Conservation (phyloP, 805 yeast species). For the Suhomyces sp. region DNA sequence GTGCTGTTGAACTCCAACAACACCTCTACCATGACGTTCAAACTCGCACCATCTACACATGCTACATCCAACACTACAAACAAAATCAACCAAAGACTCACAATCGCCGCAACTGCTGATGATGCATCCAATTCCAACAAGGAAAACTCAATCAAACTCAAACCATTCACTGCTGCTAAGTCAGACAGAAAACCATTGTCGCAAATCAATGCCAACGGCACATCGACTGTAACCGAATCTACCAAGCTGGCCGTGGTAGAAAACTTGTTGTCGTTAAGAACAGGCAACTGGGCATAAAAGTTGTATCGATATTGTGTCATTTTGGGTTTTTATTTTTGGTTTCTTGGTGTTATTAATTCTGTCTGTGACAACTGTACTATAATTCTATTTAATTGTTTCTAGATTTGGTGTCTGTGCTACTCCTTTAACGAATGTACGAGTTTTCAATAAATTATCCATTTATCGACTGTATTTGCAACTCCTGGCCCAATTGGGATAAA, state of each 20-base stretch:
- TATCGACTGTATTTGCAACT: neutral
- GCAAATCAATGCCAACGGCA: constrained; percentile 12
- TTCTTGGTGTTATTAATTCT: neutral
- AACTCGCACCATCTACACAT: constrained; percentile 25
- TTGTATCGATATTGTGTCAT: neutral
- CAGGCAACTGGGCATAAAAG: constrained; percentile 28
- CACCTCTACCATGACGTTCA: constrained; percentile 35
- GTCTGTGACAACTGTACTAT: constrained; percentile 1
- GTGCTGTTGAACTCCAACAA: constrained; percentile 24
- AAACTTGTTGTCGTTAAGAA: constrained; percentile 38
- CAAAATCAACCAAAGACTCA: constrained; percentile 26
- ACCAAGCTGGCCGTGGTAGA: constrained; percentile 23
- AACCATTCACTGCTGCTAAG: constrained; percentile 9
- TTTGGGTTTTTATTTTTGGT: neutral
- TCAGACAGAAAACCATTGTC: constrained; percentile 28
- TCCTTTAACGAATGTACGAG: neutral
- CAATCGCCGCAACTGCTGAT: constrained; percentile 19
- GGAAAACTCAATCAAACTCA: constrained; percentile 6
- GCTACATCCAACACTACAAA: constrained; percentile 7
- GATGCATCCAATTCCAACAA: constrained; percentile 20
- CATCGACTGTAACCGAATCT: neutral
- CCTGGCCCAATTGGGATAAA: constrained; percentile 1
- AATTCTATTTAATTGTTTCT: neutral
- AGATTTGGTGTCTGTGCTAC: neutral
- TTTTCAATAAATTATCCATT: neutral